Evolutionary conservation across 805 yeast species (phyloP).

Genomic region (Candida andamanensis): DNA sequence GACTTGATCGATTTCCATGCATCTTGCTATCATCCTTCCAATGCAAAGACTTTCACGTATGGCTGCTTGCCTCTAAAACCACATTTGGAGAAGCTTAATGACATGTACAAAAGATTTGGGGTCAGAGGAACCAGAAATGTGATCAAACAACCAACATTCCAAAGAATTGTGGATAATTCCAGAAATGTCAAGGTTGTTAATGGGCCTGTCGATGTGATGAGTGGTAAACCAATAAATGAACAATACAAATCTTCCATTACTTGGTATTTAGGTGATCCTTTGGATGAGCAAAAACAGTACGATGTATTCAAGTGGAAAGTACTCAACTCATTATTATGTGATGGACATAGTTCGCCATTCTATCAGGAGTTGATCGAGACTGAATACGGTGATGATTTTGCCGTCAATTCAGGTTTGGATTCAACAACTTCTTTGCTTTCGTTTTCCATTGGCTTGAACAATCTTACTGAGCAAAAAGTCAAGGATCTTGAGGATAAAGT

Average conservation of each 20-base stretch:
- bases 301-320: conserved; percentile 70
- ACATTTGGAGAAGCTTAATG: conserved; percentile 54
- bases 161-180: conserved; percentile 15
- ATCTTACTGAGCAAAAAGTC: conserved; percentile 45
- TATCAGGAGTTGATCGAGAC: conserved; percentile 83
- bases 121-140: conserved; percentile 28
- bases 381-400: conserved; percentile 78
- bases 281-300: conserved; percentile 46
- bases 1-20: conserved; percentile 76
- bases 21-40: conserved; percentile 81
- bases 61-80: conserved; percentile 66
- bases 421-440: conserved; percentile 70
- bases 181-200: conserved; percentile 28
- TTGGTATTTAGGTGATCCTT: conserved; percentile 79
- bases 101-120: conserved; percentile 50
- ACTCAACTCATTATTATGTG: conserved; percentile 65
- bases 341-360: conserved; percentile 89
- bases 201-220: conserved; percentile 72
- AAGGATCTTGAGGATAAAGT: conserved; percentile 49
- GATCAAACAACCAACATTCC: conserved; percentile 39
- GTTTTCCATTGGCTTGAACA: conserved; percentile 83
- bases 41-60: conserved; percentile 80
- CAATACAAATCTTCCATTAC: conserved; percentile 82
- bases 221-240: conserved; percentile 53
- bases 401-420: conserved; percentile 86